phyloP scores from a whole-genome alignment of 257 asterid genomes.

The Penstemon davidsonii region DNA sequence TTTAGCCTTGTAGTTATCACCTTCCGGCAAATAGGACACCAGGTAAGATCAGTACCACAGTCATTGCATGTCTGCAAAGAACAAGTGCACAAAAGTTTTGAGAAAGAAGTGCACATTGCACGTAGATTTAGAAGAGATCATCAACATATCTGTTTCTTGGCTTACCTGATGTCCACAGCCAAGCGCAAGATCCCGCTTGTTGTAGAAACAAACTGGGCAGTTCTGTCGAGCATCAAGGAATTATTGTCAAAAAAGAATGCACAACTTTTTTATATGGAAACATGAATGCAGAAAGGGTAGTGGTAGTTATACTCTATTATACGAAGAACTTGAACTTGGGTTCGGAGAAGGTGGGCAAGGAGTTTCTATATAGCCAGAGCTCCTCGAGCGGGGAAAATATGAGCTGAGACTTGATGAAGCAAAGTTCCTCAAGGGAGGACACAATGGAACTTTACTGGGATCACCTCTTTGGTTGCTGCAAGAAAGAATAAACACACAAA shows the following conservation, averaged over 20 bases:
- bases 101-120: not conserved
- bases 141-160: not conserved
- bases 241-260: conserved; percentile 1
- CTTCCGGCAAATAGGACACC: conserved; percentile 46
- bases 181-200: conserved; percentile 38
- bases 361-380: conserved; percentile 29
- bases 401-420: not conserved
- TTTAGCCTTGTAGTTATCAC: conserved; percentile 44
- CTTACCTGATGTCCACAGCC: conserved; percentile 63
- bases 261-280: not conserved
- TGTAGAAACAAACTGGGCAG: conserved; percentile 49
- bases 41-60: conserved; percentile 38
- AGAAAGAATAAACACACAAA: not conserved
- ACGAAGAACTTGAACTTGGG: conserved; percentile 26
- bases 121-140: not conserved
- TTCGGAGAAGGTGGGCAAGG: conserved; percentile 41
- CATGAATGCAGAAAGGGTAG: not conserved
- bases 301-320: conserved; percentile 28
- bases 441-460: conserved; percentile 32
- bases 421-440: conserved; percentile 40
- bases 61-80: conserved; percentile 49
- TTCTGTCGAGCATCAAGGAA: conserved; percentile 32
- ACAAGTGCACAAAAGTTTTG: not conserved
- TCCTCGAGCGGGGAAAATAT: conserved; percentile 22
- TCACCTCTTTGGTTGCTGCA: conserved; percentile 39